A percentile compares a stretch with the other conserved stretches of the same genome.
These are phyloP conservation scores for Oryza glumipatula DNA, from an alignment of 176 grass and related monocot genomes.

Conservation along the genomic window DNA sequence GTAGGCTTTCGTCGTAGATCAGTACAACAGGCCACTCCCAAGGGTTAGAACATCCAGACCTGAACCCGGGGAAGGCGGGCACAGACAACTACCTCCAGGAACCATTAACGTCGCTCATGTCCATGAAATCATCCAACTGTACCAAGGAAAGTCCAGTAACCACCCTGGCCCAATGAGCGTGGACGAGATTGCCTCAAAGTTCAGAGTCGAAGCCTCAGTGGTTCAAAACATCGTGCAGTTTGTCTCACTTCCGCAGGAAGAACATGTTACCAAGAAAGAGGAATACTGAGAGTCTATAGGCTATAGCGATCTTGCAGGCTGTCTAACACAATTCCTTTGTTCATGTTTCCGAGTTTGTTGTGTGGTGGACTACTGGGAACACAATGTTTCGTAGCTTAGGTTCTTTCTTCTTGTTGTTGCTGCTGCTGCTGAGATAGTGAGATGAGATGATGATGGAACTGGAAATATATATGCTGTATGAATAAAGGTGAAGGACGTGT, in stretches of 20 bases:
- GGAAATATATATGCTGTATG: slow-evolving; percentile 7
- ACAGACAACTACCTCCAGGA: slow-evolving; percentile 58
- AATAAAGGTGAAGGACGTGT: slow-evolving; percentile 37
- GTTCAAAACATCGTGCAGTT: slow-evolving; percentile 65
- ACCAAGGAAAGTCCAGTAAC: slow-evolving; percentile 59
- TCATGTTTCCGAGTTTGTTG: slow-evolving; percentile 24
- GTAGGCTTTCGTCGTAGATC: slow-evolving; percentile 60
- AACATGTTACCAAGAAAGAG: slow-evolving; percentile 40
- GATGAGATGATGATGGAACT: neutral
- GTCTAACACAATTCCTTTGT: neutral
- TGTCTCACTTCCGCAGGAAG: slow-evolving; percentile 56
- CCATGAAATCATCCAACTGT: slow-evolving; percentile 64
- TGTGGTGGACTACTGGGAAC: slow-evolving; percentile 6
- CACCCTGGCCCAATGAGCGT: slow-evolving; percentile 53
- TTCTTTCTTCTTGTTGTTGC: slow-evolving; percentile 8
- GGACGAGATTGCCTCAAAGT: slow-evolving; percentile 58
- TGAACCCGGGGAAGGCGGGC: slow-evolving; percentile 35
- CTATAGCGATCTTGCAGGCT: neutral
- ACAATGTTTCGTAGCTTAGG: slow-evolving; percentile 4
- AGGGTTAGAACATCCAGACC: slow-evolving; percentile 58
- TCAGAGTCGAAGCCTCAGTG: slow-evolving; percentile 49
- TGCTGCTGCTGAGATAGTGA: slow-evolving; percentile 21
- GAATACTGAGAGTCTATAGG: neutral
- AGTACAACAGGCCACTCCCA: slow-evolving; percentile 60
- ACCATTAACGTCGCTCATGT: slow-evolving; percentile 52